Evolutionary conservation across 805 yeast species (phyloP).

Genomic region (Candida fluviatilis): DNA sequence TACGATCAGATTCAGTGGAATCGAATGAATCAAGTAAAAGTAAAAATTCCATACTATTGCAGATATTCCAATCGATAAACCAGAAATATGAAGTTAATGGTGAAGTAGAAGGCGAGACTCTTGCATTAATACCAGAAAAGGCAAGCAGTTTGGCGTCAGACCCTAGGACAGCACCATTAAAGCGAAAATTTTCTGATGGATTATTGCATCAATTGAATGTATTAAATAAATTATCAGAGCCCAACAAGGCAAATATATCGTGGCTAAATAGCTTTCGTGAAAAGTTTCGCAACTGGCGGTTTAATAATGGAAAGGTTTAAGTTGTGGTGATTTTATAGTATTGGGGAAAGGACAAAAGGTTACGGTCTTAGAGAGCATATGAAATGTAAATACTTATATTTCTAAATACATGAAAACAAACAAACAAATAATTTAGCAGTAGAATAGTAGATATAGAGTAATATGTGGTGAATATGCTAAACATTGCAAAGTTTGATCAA

Average conservation of each 20-base stretch:
- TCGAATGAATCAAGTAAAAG: neutral
- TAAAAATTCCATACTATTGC: neutral
- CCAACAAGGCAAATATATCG: neutral
- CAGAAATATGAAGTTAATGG: neutral
- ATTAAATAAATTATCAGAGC: neutral
- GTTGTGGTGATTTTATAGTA: neutral
- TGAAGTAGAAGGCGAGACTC: neutral
- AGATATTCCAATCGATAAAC: slow-evolving; percentile 1
- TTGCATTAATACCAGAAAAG: neutral
- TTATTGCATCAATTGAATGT: neutral
- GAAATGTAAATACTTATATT: too few relatives aligned
- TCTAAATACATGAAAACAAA: too few relatives aligned
- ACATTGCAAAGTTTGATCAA: too few relatives aligned
- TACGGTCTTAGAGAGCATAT: too few relatives aligned
- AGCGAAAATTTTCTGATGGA: slow-evolving; percentile 3
- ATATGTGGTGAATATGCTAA: too few relatives aligned
- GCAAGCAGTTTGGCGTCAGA: too few relatives aligned
- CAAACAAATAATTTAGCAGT: too few relatives aligned
- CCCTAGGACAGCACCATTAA: neutral
- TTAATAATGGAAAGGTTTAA: neutral
- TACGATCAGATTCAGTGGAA: neutral
- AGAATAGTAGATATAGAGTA: too few relatives aligned
- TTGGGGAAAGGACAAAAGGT: too few relatives aligned
- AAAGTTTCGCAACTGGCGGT: neutral
- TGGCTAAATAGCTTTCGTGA: neutral